A percentile compares a stretch with the other conserved stretches of the same genome.
Conservation (phyloP, 495 filamentous ascomycete species). For the Podospora conica region DNA sequence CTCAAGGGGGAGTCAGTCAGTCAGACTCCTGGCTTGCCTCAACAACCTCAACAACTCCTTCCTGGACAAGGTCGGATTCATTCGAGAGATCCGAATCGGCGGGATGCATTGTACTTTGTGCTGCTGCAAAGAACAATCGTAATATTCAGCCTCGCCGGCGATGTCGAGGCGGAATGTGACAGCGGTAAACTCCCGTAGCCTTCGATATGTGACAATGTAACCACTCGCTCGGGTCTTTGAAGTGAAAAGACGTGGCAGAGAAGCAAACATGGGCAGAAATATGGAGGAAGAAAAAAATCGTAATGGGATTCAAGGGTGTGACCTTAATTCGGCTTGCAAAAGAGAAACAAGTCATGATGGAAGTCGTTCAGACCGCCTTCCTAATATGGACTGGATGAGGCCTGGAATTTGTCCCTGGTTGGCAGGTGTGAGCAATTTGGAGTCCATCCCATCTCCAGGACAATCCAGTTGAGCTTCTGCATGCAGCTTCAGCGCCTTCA, state of each 20-base stretch:
- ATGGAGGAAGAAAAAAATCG: not conserved
- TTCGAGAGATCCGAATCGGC: not conserved
- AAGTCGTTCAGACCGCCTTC: not conserved
- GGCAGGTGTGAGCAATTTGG: not conserved
- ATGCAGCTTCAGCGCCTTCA: slow-evolving; percentile 3
- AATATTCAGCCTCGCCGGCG: not conserved
- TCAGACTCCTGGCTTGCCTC: no score
- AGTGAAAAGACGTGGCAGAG: not conserved
- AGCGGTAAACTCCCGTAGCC: not conserved
- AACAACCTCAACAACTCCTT: no score
- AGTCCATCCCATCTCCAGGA: not conserved
- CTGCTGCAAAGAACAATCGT: not conserved
- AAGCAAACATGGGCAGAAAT: not conserved
- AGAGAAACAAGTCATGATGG: not conserved
- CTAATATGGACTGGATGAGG: not conserved
- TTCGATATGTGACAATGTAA: no score
- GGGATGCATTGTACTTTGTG: no score
- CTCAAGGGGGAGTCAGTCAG: not conserved
- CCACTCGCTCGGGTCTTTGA: not conserved
- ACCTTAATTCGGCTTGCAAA: not conserved
- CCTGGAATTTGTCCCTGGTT: not conserved
- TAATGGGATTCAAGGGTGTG: not conserved
- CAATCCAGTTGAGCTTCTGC: not conserved
- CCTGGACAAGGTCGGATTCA: not conserved
- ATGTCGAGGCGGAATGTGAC: not conserved